Percentiles rank a stretch among this genome's conserved stretches.
These are phyloP conservation scores for Naganishia sp. DNA, from an alignment of 1,284 basidiomycete species.

Conservation along the genomic window DNA sequence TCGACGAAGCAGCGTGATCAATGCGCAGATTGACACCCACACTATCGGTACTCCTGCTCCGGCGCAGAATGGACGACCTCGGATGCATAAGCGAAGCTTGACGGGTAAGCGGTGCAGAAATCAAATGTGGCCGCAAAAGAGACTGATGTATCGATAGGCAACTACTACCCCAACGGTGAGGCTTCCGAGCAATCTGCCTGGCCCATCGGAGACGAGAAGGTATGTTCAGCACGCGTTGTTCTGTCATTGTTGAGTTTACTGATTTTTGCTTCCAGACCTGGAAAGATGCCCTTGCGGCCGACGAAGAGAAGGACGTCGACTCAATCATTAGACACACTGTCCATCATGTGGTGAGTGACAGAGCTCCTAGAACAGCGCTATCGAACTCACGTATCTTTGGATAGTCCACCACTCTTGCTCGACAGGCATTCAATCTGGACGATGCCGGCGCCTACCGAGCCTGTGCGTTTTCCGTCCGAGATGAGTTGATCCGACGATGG, in stretches of 20 bases:
- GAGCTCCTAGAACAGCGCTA: neutral
- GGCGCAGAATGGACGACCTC: conserved; percentile 2
- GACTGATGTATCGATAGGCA: conserved; percentile 5
- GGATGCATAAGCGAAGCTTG: conserved; percentile 36
- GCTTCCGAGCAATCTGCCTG: conserved; percentile 18
- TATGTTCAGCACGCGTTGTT: neutral
- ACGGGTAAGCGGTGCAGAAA: conserved; percentile 24
- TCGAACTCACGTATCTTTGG: too few relatives aligned
- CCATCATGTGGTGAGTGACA: conserved; percentile 32
- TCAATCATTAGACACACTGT: conserved; percentile 26
- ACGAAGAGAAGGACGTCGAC: conserved; percentile 31
- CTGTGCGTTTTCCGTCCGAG: conserved; percentile 71
- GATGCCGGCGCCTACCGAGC: conserved; percentile 78
- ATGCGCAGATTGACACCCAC: conserved; percentile 32
- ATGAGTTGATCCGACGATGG: conserved; percentile 68
- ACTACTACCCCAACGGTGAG: conserved; percentile 28
- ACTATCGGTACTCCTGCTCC: conserved; percentile 29
- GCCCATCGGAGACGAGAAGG: conserved; percentile 35
- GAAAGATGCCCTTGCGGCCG: conserved; percentile 31
- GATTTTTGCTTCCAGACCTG: conserved; percentile 13
- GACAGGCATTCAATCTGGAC: conserved; percentile 84
- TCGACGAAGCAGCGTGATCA: conserved; percentile 29
- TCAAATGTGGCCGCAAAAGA: neutral
- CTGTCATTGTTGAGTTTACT: neutral
- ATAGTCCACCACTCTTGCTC: conserved; percentile 74